Conservation (phyloP, 2,329 filamentous ascomycete species). For the Hymenoscyphus repandus region DNA sequence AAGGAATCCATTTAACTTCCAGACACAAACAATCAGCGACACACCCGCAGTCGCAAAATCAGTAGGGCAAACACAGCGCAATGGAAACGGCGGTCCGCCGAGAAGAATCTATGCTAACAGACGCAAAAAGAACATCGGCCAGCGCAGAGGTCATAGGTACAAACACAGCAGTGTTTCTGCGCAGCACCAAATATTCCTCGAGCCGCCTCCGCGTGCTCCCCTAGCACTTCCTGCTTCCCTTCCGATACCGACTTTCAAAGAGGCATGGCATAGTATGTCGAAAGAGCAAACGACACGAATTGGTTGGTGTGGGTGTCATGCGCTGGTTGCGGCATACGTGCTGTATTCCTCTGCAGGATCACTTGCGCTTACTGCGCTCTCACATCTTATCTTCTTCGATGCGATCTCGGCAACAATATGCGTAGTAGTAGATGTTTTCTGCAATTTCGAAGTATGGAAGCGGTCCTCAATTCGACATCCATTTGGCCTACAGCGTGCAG, state of each 20-base stretch:
- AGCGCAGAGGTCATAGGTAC: constrained; percentile 93
- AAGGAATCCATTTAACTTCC: constrained; percentile 85
- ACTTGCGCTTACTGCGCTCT: constrained; percentile 84
- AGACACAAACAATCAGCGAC: constrained; percentile 73
- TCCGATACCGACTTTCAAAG: constrained; percentile 81
- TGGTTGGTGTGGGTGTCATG: constrained; percentile 86
- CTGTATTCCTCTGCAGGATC: constrained; percentile 83
- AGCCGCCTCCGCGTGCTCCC: constrained; percentile 79
- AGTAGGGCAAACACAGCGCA: constrained; percentile 38
- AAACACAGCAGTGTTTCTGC: constrained; percentile 90
- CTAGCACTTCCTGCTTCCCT: constrained; percentile 86
- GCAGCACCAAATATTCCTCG: constrained; percentile 90
- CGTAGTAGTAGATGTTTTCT: constrained; percentile 84
- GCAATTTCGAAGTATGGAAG: constrained; percentile 98
- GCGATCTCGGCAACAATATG: constrained; percentile 88
- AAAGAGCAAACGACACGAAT: constrained; percentile 77
- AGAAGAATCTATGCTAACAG: constrained; percentile 20
- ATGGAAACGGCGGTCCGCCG: constrained; percentile 2
- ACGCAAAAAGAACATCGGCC: constrained; percentile 67
- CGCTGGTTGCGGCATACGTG: constrained; percentile 75
- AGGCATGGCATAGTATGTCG: constrained; percentile 88
- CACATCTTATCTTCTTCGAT: constrained; percentile 92
- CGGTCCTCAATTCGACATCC: constrained; percentile 88
- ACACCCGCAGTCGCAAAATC: constrained; percentile 64
- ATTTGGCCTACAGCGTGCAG: constrained; percentile 85